These are phyloP conservation scores for Oryza coarctata DNA, from an alignment of 176 grass and related monocot genomes.

Conservation along the genomic window DNA sequence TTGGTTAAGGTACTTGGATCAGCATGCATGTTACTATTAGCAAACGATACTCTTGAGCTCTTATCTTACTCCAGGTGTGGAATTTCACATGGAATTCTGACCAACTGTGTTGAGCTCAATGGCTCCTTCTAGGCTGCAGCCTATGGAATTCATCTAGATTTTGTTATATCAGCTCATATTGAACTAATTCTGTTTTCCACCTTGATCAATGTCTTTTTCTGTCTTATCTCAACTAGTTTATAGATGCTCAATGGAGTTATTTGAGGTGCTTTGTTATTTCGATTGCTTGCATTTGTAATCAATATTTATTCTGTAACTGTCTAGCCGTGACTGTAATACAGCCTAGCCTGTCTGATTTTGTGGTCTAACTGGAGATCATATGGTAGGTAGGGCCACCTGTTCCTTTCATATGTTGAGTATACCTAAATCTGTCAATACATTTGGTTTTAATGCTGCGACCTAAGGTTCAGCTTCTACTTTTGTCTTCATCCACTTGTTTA, in stretches of 20 bases:
- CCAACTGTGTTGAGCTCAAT: not conserved
- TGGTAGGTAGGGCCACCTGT: not conserved
- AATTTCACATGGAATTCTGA: conserved; percentile 6
- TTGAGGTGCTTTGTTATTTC: conserved; percentile 6
- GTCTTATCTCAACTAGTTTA: not conserved
- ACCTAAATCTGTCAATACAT: not conserved
- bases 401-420: not conserved
- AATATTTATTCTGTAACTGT: not conserved
- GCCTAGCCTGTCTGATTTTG: not conserved
- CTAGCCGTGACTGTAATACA: not conserved
- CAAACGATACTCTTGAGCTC: conserved; percentile 91
- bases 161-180: not conserved
- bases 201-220: not conserved
- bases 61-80: conserved; percentile 81
- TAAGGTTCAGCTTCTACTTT: conserved; percentile 2
- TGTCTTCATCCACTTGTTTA: conserved; percentile 22
- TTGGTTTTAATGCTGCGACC: not conserved
- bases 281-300: conserved; percentile 4
- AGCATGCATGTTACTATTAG: conserved; percentile 69
- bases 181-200: not conserved
- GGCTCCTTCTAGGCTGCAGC: not conserved
- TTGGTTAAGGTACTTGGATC: conserved; percentile 77
- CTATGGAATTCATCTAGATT: conserved; percentile 13
- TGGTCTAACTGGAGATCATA: not conserved
- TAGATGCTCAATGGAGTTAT: not conserved